These are phyloP conservation scores for Trifolium subterraneum DNA, from an alignment of 306 rosid species.

Conservation along the genomic window DNA sequence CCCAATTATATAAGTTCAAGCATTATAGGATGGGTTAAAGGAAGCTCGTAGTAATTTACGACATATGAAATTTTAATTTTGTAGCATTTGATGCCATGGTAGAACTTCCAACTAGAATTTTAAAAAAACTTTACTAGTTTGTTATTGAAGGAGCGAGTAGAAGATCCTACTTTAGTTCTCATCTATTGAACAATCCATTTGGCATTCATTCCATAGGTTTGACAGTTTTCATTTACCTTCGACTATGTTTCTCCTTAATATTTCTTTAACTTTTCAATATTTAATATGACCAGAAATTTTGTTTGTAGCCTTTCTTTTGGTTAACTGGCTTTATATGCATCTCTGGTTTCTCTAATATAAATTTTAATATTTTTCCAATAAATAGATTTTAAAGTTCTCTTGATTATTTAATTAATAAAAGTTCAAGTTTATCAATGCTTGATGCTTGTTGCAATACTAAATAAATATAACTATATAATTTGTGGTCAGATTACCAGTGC, in stretches of 20 bases:
- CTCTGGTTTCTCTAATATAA: conserved; percentile 9
- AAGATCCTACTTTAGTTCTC: background rate
- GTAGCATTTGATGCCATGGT: background rate
- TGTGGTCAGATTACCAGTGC: conserved; percentile 68
- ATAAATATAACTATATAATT: conserved; percentile 39
- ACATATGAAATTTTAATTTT: background rate
- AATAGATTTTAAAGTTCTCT: background rate
- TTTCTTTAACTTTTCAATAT: background rate
- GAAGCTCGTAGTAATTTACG: background rate
- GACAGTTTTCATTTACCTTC: background rate
- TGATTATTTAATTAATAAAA: conserved; percentile 29
- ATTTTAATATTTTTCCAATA: conserved; percentile 16
- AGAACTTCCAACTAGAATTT: background rate
- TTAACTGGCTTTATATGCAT: background rate
- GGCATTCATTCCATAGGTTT: background rate
- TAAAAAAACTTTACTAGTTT: background rate
- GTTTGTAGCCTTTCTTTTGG: conserved; percentile 12
- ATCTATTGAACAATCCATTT: background rate
- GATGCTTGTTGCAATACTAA: conserved; percentile 41
- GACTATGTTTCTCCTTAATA: background rate
- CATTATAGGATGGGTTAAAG: too few relatives aligned
- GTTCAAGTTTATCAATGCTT: conserved; percentile 31
- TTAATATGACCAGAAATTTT: background rate
- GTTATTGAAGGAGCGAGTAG: background rate
- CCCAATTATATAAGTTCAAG: too few relatives aligned